A percentile compares a stretch with the other conserved stretches of the same genome.
Evolutionary conservation across 345 rosid species (phyloP).

Genomic region (Salix exigua): DNA sequence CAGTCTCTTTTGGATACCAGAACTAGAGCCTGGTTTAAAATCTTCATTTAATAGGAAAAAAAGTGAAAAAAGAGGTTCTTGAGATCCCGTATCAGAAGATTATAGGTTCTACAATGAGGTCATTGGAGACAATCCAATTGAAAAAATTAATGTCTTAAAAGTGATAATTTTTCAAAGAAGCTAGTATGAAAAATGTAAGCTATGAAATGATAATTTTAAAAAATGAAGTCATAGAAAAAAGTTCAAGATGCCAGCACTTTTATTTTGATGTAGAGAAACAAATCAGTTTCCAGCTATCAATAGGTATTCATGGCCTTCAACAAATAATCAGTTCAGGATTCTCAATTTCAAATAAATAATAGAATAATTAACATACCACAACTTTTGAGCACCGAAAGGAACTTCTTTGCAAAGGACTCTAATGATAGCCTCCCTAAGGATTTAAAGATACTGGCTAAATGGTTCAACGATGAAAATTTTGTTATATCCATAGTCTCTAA

Average conservation of each 20-base stretch:
- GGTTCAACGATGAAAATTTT: constrained; percentile 39
- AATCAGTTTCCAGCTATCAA: not conserved
- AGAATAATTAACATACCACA: constrained; percentile 39
- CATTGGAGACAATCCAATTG: not conserved
- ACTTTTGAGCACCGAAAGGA: constrained; percentile 43
- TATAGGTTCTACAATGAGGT: not conserved
- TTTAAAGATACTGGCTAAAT: constrained; percentile 43
- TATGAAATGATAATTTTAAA: not conserved
- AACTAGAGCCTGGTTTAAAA: not conserved
- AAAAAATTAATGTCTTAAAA: not conserved
- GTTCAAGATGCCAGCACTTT: not conserved
- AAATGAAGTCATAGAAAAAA: not conserved
- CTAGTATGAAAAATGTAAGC: not conserved
- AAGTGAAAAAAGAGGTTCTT: not conserved
- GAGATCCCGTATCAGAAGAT: not conserved
- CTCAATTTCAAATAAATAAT: constrained; percentile 2
- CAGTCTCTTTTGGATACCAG: not conserved
- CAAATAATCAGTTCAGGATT: not conserved
- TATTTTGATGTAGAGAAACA: not conserved
- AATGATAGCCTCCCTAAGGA: constrained; percentile 58
- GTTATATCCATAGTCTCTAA: constrained; percentile 57
- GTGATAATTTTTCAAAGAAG: not conserved
- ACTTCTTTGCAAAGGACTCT: constrained; percentile 50
- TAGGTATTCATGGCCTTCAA: not conserved
- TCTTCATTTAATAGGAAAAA: not conserved